phyloP scores from a whole-genome alignment of 805 yeast species.

The Cephaloascus fragrans region DNA sequence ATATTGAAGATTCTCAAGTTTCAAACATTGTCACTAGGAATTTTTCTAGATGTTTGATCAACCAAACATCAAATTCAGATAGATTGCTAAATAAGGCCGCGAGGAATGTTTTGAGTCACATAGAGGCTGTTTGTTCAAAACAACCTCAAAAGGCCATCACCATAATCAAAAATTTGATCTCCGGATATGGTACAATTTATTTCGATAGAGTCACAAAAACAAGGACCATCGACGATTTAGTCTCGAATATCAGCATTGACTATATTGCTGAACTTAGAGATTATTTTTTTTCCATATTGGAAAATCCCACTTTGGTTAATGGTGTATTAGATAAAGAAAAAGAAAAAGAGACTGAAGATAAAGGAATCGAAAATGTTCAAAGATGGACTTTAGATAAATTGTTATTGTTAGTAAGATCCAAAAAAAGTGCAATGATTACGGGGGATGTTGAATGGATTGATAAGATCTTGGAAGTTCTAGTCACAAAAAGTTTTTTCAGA shows the following conservation, averaged over 20 bases:
- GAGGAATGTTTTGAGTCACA: conserved; percentile 32
- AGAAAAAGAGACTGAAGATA: conserved; percentile 4
- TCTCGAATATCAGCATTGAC: conserved; percentile 10
- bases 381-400: conserved; percentile 56
- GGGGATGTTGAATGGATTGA: conserved; percentile 13
- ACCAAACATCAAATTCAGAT: conserved; percentile 61
- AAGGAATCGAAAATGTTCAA: conserved; percentile 18
- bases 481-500: too few species aligned
- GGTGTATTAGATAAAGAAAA: too few species aligned
- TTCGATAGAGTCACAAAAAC: conserved; percentile 74
- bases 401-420: conserved; percentile 39
- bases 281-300: too few species aligned
- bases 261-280: too few species aligned
- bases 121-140: conserved; percentile 25
- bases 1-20: conserved; percentile 6
- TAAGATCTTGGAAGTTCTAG: conserved; percentile 16
- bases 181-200: conserved; percentile 47
- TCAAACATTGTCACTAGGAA: conserved; percentile 45
- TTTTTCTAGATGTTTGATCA: conserved; percentile 60
- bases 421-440: conserved; percentile 18
- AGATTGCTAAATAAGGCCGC: conserved; percentile 64
- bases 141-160: conserved; percentile 23
- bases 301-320: too few species aligned
- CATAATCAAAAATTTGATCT: conserved; percentile 18
- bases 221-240: conserved; percentile 44